Evolutionary conservation across 371 early-diverging fungal species (phyloP), one percentile per base, ranked within the genome.

Genomic region (Mucor velutinosus): DNA sequence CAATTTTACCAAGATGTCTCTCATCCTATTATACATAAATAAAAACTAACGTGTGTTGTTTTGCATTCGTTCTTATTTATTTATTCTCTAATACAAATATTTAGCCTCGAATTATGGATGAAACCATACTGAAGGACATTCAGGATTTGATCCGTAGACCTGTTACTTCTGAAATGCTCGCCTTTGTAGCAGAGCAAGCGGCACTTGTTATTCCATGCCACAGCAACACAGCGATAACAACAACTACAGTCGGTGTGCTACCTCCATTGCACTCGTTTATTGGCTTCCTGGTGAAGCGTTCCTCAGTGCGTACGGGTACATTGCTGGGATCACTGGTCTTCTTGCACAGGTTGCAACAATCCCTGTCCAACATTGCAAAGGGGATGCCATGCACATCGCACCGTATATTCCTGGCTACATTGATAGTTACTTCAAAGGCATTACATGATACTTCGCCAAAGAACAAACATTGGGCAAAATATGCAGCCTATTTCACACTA

Each of bases 391-490:
- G 92, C 70, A 91, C 93, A 0, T 60, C 67, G 2, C 61, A 66
- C n/a, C 55, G 67, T 43, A 66, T 93, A 15, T 88, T 93, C 66
- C 76, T 94, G 27, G 92, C 93, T 25, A 82, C 92, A 3, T 72
- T 94, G 11, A 90, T 94, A 32, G 80, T 94, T 14, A 80, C 74
- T 47, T 82, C 89, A 25, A 93, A 93, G 69, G 88, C 88, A 47
- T 71, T 93, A 15, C 91, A 93, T 65, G 93, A 92, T 64, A 86
- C 89, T 7, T 88, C 90, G 17, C 92, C 92, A 19, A 92, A 89
- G 74, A 94, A 93, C 80, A 88, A 87, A 64, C 86, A 90, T 69
- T 94, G 93, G 93, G 90, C 91, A n/a, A 80, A 80, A 32, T 89
- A 88, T 72, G 87, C 90, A 3, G 73, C 77, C 0, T 78, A 90